Percentiles rank a stretch among this genome's conserved stretches.
phyloP scores from a whole-genome alignment of 1,284 basidiomycete genomes.

The Macrocystidia cucumis region DNA sequence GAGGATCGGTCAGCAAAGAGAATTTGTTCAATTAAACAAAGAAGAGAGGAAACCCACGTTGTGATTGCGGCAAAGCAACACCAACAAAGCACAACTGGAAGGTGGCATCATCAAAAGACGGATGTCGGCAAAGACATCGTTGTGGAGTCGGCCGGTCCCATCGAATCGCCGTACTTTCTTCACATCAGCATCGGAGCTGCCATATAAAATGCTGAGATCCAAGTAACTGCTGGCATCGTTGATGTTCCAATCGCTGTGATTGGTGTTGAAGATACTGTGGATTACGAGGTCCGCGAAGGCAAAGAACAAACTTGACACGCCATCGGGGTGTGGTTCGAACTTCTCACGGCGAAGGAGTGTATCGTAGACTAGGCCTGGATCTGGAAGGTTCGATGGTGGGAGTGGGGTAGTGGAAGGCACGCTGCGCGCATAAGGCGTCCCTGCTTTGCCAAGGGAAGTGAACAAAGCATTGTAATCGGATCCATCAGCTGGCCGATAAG shows the following conservation, averaged over 20 bases:
- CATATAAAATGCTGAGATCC: constrained; percentile 73
- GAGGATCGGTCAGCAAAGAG: neutral
- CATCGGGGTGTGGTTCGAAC: constrained; percentile 46
- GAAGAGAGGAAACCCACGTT: constrained; percentile 41
- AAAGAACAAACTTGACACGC: constrained; percentile 66
- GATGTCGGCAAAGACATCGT: constrained; percentile 65
- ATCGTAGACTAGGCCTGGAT: constrained; percentile 67
- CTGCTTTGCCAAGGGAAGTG: constrained; percentile 52
- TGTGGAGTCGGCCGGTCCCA: constrained; percentile 56
- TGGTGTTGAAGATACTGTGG: constrained; percentile 68
- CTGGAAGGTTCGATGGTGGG: constrained; percentile 47
- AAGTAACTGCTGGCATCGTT: constrained; percentile 73
- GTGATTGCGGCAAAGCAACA: constrained; percentile 69
- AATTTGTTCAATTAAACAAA: constrained; percentile 7
- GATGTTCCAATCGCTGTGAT: constrained; percentile 40
- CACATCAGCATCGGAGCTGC: constrained; percentile 42
- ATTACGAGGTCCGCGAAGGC: constrained; percentile 74
- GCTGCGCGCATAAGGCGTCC: constrained; percentile 64
- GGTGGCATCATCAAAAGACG: constrained; percentile 74
- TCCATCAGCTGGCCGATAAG: constrained; percentile 48
- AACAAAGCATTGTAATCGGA: constrained; percentile 48
- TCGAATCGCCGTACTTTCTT: constrained; percentile 49
- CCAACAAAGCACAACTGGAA: constrained; percentile 55
- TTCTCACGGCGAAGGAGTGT: constrained; percentile 53
- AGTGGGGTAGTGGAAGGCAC: constrained; percentile 46